Base-by-base conservation (phyloP, 192 early-diverging fungal genomes). In the Umbelopsis sp. region DNA sequence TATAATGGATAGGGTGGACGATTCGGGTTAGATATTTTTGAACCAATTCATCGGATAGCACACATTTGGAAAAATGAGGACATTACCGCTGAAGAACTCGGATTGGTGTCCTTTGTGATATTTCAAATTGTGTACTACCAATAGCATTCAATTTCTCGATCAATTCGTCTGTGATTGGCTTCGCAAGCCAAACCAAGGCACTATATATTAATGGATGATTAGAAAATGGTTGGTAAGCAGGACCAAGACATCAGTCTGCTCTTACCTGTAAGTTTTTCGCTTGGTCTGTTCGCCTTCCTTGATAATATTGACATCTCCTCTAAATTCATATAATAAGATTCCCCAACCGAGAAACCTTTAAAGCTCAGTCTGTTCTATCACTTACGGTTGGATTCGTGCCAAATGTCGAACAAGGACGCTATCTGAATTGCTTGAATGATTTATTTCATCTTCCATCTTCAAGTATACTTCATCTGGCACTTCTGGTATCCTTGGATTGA, bases 251-350 rank as follows among this genome's bases (percentile, higher is more conserved):
- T 17, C 12, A 5, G n/a, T 45, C 22, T 43, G 52, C 22, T n/a
- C 44, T 49, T 70, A 80, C 71, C 76, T 82, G 73, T 92, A 94
- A 11, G 84, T 82, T 75, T 92, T 94, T 25, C 82, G 80, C 76
- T 94, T 94, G 38, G 81, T 76, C 56, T 94, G 89, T 67, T 94
- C 91, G 25, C 92, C 91, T 59, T 89, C 82, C 71, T 92, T 92
- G 56, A 92, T 91, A 29, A 88, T 79, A 56, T 75, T 75, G 0
- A 83, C 86, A 72, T 90, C 88, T 4, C 77, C 76, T 26, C 78
- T 77, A 41, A n/a, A 41, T 41, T 6, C 17, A 49, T 73, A 34
- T 12, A 72, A 73, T 69, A 26, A 45, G 52, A 22, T 21, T 59
- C 26, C 9, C 21, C 3, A 52, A 26, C 29, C 45, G 26, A 69